phyloP scores from a whole-genome alignment of 495 filamentous ascomycete genomes.

The Aspergillus bertholletiae region DNA sequence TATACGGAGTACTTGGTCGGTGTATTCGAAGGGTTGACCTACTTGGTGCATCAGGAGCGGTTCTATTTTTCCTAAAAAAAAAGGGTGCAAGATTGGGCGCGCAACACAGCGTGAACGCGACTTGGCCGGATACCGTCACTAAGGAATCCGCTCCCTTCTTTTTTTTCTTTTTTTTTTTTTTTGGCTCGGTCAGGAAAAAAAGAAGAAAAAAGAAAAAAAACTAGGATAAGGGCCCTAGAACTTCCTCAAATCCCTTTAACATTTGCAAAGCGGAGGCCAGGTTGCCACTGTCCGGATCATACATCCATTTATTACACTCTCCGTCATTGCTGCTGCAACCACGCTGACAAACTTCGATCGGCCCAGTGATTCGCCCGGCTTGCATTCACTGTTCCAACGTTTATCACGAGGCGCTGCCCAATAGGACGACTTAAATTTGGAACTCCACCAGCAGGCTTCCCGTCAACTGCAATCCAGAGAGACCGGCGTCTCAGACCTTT shows the following conservation, averaged over 20 bases:
- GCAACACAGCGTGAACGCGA: conserved; percentile 19
- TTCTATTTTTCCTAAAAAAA: conserved; percentile 13
- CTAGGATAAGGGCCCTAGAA: background rate
- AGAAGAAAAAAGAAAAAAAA: background rate
- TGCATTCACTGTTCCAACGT: conserved; percentile 5
- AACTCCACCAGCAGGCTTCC: conserved; percentile 9
- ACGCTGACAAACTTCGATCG: conserved; percentile 12
- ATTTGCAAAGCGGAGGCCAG: background rate
- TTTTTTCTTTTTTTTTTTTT: background rate
- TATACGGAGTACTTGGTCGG: conserved; percentile 22
- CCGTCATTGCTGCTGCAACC: too few species aligned
- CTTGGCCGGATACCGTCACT: conserved; percentile 6
- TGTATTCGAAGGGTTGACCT: conserved; percentile 24
- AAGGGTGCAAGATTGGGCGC: conserved; percentile 10
- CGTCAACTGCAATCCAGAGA: conserved; percentile 5
- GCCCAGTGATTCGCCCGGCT: conserved; percentile 10
- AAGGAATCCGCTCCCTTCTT: conserved; percentile 1
- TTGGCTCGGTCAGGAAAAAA: background rate
- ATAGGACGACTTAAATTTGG: conserved; percentile 1
- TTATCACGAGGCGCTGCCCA: conserved; percentile 8
- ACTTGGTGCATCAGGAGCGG: conserved; percentile 16
- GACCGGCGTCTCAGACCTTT: conserved; percentile 14
- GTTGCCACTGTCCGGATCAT: background rate
- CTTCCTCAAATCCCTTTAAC: background rate
- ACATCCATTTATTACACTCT: background rate